These are phyloP conservation scores for Penicillium cataractarum DNA, from an alignment of 495 filamentous ascomycete genomes.

Conservation along the genomic window DNA sequence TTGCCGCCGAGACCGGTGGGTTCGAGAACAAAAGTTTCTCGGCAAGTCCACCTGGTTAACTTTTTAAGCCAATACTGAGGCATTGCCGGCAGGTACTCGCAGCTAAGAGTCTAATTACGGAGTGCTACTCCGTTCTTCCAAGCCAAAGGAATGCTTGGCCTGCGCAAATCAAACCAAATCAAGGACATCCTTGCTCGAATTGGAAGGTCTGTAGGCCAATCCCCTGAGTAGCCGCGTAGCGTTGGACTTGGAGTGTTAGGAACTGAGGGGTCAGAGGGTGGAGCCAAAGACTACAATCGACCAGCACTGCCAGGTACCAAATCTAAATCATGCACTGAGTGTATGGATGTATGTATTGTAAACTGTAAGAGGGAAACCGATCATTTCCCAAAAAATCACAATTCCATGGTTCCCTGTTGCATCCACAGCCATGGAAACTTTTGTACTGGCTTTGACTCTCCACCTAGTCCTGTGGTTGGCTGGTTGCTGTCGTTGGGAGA, in stretches of 20 bases:
- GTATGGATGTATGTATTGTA: too few relatives aligned
- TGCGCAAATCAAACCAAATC: constrained; percentile 1
- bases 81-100: background rate
- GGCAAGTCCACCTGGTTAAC: constrained; percentile 1
- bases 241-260: background rate
- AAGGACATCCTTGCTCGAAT: constrained; percentile 1
- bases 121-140: background rate
- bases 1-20: background rate
- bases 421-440: constrained; percentile 21
- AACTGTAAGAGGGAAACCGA: constrained; percentile 10
- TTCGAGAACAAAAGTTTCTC: background rate
- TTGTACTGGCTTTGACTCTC: background rate
- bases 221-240: background rate
- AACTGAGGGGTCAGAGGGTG: constrained; percentile 6
- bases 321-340: constrained; percentile 11
- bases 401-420: constrained; percentile 12
- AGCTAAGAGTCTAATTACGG: background rate
- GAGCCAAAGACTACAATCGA: constrained; percentile 4
- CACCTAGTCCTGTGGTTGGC: constrained; percentile 16
- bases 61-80: background rate
- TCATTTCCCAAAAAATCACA: constrained; percentile 13
- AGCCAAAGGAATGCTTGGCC: background rate
- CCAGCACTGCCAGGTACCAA: constrained; percentile 20
- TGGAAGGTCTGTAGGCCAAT: constrained; percentile 13
- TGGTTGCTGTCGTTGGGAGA: constrained; percentile 19